Evolutionary conservation across 2,329 filamentous ascomycete species (phyloP), one percentile per base, ranked within the genome.

Genomic region (Xylaria sp.): DNA sequence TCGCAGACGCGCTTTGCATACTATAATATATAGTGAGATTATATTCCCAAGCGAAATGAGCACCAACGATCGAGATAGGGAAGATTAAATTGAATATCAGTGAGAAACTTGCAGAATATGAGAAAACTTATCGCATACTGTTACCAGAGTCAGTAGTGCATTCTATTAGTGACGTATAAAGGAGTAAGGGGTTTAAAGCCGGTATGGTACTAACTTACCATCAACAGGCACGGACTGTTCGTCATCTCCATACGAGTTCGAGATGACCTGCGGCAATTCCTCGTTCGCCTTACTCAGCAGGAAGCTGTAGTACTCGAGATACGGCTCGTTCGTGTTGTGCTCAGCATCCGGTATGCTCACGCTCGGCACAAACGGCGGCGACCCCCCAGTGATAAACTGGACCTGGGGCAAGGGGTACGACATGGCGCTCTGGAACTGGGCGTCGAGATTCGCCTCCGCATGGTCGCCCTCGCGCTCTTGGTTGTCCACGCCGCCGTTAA

Each of bases 321-420:
- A 91, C 0, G 89, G 89, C 79, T 91, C 89, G 74, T 90, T 90
- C 57, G 82, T 84, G 76, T 89, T 85, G n/a, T 65, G 64, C n/a
- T 67, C 61, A 11, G 51, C 65, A 51, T 66, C 65, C 6, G 69
- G 67, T 3, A 63, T 65, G n/a, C 34, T 24, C 2, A 68, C 24
- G 1, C 56, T 64, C 47, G 72, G 64, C 21, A 68, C 65, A 42
- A 72, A 72, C n/a, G 71, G 71, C 8, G 71, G 71, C 24, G 61
- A 59, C 2, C 68, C 68, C n/a, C 68, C 68, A 6, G 69, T 80
- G 36, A 68, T 69, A 50, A 69, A 72, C 36, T 67, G 59, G 2
- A 64, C 53, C 17, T 69, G 55, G 4, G 69, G 69, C 34, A 67
- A 50, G 24, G 66, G 66, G 8, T 62, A 54, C 2, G 61, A 61